Evolutionary conservation across 73 alveolate species (phyloP).

Genomic region (Paramecium pentaurelia): DNA sequence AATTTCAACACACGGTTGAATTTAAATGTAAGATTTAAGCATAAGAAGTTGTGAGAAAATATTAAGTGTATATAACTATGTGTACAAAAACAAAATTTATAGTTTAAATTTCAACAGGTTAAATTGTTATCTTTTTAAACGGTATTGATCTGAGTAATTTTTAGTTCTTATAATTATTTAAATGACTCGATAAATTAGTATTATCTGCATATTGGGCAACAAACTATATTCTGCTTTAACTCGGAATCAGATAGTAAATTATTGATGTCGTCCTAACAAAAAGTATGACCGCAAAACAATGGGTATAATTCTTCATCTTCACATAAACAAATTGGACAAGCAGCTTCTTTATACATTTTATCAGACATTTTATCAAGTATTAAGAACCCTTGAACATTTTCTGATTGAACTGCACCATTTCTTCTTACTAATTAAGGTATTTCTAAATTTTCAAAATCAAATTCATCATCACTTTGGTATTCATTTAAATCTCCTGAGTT

Average conservation of each 20-base stretch:
- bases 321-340: slow-evolving; percentile 31
- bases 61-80: not conserved
- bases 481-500: not conserved
- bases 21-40: not conserved
- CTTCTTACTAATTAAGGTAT: not conserved
- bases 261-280: not conserved
- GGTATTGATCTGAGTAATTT: not conserved
- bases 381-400: not conserved
- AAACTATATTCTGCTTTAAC: not conserved
- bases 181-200: not conserved
- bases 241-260: not conserved
- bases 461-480: not conserved
- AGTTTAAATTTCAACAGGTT: not conserved
- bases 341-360: not conserved
- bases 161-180: not conserved
- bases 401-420: not conserved
- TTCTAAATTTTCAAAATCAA: not conserved
- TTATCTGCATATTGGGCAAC: not conserved
- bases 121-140: not conserved
- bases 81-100: not conserved
- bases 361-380: not conserved
- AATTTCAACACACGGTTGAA: not conserved
- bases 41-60: not conserved
- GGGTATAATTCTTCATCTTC: not conserved
- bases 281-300: not conserved